Evolutionary conservation across 768 basidiomycete genomes (phyloP).

Genomic region (Rhodocollybia butyracea): DNA sequence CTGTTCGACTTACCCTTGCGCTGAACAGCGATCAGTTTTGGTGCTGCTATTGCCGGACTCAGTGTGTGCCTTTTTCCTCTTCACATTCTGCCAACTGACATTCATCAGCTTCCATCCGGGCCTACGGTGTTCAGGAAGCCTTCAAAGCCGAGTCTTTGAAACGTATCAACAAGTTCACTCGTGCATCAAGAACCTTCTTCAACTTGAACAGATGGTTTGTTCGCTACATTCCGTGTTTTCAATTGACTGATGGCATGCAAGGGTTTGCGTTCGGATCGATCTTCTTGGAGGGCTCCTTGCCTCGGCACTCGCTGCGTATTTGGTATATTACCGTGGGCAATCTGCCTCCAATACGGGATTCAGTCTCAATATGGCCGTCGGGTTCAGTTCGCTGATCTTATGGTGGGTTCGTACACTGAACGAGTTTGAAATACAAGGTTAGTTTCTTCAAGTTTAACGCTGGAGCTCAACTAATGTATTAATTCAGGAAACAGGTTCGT

Average conservation of each 20-base stretch:
- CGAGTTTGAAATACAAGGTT: conserved; percentile 22
- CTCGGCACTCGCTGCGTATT: conserved; percentile 37
- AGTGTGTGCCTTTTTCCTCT: background rate
- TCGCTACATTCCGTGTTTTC: too few species aligned
- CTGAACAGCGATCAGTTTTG: conserved; percentile 28
- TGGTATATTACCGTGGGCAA: conserved; percentile 26
- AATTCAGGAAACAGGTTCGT: conserved; percentile 13
- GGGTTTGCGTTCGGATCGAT: conserved; percentile 36
- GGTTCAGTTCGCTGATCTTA: conserved; percentile 10
- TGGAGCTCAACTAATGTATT: background rate
- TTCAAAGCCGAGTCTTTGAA: conserved; percentile 8
- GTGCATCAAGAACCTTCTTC: conserved; percentile 30
- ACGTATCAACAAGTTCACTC: conserved; percentile 33
- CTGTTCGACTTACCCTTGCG: background rate
- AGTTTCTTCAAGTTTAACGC: background rate
- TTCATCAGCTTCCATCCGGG: conserved; percentile 14
- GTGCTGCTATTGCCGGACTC: conserved; percentile 46
- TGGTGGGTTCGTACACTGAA: conserved; percentile 21
- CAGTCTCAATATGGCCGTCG: conserved; percentile 34
- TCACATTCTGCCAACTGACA: background rate
- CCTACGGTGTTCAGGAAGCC: conserved; percentile 13
- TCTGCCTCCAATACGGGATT: conserved; percentile 31
- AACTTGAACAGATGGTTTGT: conserved; percentile 27
- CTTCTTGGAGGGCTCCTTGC: conserved; percentile 41
- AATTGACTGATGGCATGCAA: too few species aligned